Evolutionary conservation across 139 green algal species (phyloP).

Genomic region (Pleodorina starrii): DNA sequence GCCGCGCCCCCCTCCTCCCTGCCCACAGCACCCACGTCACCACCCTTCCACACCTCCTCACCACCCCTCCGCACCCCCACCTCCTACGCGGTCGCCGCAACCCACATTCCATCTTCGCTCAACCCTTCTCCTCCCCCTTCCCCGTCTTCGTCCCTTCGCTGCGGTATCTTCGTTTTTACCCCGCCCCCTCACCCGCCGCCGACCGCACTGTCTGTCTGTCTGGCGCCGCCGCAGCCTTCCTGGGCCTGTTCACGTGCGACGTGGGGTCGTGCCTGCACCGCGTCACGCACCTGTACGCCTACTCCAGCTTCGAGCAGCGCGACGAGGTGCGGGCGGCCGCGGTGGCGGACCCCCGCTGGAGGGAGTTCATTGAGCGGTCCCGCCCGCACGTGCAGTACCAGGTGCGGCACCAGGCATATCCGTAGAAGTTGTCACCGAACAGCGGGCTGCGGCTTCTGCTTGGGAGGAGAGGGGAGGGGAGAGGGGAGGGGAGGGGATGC

Average conservation of each 20-base stretch:
- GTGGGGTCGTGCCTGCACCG: slow-evolving; percentile 65
- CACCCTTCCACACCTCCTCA: no score
- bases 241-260: slow-evolving; percentile 69
- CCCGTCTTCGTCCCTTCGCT: no score
- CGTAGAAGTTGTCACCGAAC: no score
- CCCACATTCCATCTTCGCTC: neutral
- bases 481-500: no score
- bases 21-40: no score
- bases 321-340: slow-evolving; percentile 53
- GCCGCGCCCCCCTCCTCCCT: no score
- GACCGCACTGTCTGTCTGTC: neutral
- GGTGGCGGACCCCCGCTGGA: slow-evolving; percentile 52
- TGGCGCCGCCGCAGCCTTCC: slow-evolving; percentile 41
- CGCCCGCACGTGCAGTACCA: slow-evolving; percentile 58
- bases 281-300: slow-evolving; percentile 70
- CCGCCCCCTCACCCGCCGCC: neutral
- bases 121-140: no score
- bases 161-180: no score
- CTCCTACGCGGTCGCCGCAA: neutral
- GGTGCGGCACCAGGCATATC: no score
- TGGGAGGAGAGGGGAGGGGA: no score
- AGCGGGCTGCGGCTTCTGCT: no score
- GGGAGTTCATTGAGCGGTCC: slow-evolving; percentile 47
- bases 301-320: slow-evolving; percentile 65
- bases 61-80: no score